These are phyloP conservation scores for Penicillium sp. DNA, from an alignment of 2,329 filamentous ascomycete species.

Conservation along the genomic window DNA sequence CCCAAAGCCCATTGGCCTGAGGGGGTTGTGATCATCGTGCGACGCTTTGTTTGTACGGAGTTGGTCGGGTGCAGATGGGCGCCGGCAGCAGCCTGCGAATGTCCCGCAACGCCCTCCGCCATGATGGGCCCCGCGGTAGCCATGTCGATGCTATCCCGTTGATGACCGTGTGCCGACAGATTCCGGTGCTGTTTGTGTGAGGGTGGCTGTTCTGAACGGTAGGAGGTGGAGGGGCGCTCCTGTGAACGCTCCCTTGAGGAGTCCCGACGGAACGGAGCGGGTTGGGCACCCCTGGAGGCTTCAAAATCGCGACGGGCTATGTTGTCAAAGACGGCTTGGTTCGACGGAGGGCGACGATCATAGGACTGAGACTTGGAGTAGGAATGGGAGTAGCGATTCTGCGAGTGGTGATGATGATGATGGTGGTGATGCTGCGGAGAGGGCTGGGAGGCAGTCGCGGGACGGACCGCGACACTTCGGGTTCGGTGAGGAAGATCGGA, in stretches of 20 bases:
- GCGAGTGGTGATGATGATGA: no score
- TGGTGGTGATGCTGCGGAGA: no score
- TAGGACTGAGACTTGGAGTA: no score
- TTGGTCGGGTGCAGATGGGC: no score
- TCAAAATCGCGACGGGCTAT: slow-evolving; percentile 64
- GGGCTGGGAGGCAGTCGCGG: no score
- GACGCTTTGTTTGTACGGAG: no score
- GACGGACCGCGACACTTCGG: no score
- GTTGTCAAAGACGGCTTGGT: slow-evolving; percentile 43
- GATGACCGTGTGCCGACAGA: slow-evolving; percentile 35
- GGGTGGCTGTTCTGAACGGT: slow-evolving; percentile 43
- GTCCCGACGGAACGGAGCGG: slow-evolving; percentile 48
- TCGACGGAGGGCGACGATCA: slow-evolving; percentile 41
- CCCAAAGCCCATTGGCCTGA: slow-evolving; percentile 91
- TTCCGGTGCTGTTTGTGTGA: no score
- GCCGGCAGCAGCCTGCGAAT: slow-evolving; percentile 47
- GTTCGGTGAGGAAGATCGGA: no score
- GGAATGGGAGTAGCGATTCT: no score
- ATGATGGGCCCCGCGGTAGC: slow-evolving; percentile 39
- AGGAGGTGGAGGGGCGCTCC: slow-evolving; percentile 36
- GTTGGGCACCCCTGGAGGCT: slow-evolving; percentile 57
- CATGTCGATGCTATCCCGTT: slow-evolving; percentile 40
- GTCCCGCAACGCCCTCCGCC: no score
- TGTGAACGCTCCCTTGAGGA: slow-evolving; percentile 55
- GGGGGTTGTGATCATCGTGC: slow-evolving; percentile 78